Percentiles rank a stretch among this genome's conserved stretches.
These are phyloP conservation scores for Boletus smithii DNA, from an alignment of 1,284 basidiomycete species.

Conservation along the genomic window DNA sequence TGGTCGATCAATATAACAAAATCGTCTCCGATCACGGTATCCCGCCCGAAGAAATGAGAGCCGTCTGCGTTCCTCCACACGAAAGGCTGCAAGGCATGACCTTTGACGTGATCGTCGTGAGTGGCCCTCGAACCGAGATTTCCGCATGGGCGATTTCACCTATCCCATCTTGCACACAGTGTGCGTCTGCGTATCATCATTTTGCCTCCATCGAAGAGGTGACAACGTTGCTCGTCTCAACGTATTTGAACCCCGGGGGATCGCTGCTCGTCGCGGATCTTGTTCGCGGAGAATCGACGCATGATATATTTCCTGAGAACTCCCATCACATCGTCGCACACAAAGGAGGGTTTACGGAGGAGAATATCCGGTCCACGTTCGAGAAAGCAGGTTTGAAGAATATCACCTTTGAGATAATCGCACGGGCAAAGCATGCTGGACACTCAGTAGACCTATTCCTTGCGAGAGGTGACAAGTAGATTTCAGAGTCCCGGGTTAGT, in stretches of 20 bases:
- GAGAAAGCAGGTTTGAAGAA: slow-evolving; percentile 45
- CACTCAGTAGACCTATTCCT: slow-evolving; percentile 45
- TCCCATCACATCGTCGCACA: slow-evolving; percentile 50
- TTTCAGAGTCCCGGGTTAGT: neutral
- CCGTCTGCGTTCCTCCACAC: slow-evolving; percentile 44
- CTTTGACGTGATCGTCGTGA: slow-evolving; percentile 63
- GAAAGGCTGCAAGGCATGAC: slow-evolving; percentile 45
- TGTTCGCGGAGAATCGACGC: slow-evolving; percentile 26
- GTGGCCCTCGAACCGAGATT: slow-evolving; percentile 12
- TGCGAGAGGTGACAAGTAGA: slow-evolving; percentile 42
- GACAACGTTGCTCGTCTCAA: slow-evolving; percentile 47
- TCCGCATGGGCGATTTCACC: slow-evolving; percentile 10
- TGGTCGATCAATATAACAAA: slow-evolving; percentile 63
- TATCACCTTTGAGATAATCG: slow-evolving; percentile 38
- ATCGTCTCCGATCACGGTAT: slow-evolving; percentile 56
- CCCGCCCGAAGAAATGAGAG: slow-evolving; percentile 54
- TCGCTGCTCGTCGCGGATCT: slow-evolving; percentile 59
- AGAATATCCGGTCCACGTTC: slow-evolving; percentile 45
- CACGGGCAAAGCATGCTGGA: slow-evolving; percentile 34
- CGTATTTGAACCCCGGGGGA: slow-evolving; percentile 60
- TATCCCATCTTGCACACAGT: slow-evolving; percentile 48
- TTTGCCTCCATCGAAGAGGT: slow-evolving; percentile 48
- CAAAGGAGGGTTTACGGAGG: slow-evolving; percentile 47
- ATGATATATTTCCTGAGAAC: slow-evolving; percentile 27
- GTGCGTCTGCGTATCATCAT: slow-evolving; percentile 67